These are phyloP conservation scores for Ogataea philodendri DNA, from an alignment of 805 yeast species.

Conservation along the genomic window DNA sequence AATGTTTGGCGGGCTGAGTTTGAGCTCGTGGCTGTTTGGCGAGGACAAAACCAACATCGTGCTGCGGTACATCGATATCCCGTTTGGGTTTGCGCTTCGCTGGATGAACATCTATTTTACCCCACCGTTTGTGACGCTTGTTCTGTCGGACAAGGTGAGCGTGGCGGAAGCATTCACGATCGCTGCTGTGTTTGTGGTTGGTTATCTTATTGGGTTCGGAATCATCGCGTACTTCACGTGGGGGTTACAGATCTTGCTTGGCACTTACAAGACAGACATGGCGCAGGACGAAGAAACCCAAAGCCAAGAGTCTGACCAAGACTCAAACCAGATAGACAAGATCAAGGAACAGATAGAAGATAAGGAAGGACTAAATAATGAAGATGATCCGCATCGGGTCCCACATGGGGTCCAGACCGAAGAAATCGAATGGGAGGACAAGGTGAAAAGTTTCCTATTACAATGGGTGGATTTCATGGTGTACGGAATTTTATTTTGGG, in stretches of 20 bases:
- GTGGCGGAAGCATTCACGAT: slow-evolving; percentile 70
- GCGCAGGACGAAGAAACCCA: slow-evolving; percentile 24
- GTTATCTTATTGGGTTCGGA: slow-evolving; percentile 53
- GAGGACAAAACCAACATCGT: slow-evolving; percentile 29
- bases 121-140: slow-evolving; percentile 72
- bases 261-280: slow-evolving; percentile 21
- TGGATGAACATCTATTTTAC: slow-evolving; percentile 82
- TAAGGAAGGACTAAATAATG: too few species aligned
- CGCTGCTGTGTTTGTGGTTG: slow-evolving; percentile 69
- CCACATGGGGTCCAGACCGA: too few species aligned
- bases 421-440: slow-evolving; percentile 18
- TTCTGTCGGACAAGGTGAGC: slow-evolving; percentile 62
- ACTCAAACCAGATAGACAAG: too few species aligned
- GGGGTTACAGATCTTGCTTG: slow-evolving; percentile 37
- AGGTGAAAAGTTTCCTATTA: slow-evolving; percentile 17
- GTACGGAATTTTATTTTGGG: slow-evolving; percentile 45
- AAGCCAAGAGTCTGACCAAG: neutral
- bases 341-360: neutral
- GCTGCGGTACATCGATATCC: slow-evolving; percentile 46
- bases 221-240: slow-evolving; percentile 49
- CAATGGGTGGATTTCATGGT: slow-evolving; percentile 56
- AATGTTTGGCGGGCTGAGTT: slow-evolving; percentile 46
- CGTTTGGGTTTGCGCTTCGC: slow-evolving; percentile 63
- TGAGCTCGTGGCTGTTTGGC: slow-evolving; percentile 38
- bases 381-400: too few species aligned